Base-by-base conservation (phyloP, 2,329 filamentous ascomycete species). In the Penicillium sp. region DNA sequence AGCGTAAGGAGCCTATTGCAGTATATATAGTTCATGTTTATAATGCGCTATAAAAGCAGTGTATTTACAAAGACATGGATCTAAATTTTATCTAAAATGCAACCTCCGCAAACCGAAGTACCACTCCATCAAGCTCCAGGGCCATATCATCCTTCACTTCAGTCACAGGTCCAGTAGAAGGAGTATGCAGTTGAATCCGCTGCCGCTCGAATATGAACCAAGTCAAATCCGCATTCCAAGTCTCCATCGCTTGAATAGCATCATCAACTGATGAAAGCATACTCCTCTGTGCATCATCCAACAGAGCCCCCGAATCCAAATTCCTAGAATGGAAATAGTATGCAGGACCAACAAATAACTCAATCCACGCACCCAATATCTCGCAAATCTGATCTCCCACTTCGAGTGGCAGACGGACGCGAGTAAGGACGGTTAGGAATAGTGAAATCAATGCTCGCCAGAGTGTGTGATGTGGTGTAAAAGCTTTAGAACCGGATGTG, bases 331-430 rank as follows among this genome's bases (percentile, higher is more conserved):
- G 58, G 47, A 68, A 70, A 55, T 74, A 76, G 55, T 74, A 75
- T 5, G 65, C 63, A 3, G 72, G 56, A 1, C 73, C 73, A 22
- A 70, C 70, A 55, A 71, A 76, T 5, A 66, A 60, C 6, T 67
- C 61, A 26, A 77, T 68, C 73, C 75, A 76, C 3, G 58, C 62
- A 7, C 65, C 71, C 2, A 79, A 65, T 27, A 75, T 69, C 22
- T 72, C 68, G 50, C 75, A 75, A 19, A 79, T 74, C 33, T 70
- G 71, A 58, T 79, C 77, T 0, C 73, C 74, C 5, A 72, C 62
- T n/a, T 75, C 68, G 1, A 75, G 56, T 0, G 77, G 71, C 0
- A 79, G 64, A 9, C 72, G 72, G 5, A 79, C 75, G 52, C 74
- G 67, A 2, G 65, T 66, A 26, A 79, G 67, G 5, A 79, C 66